phyloP scores from a whole-genome alignment of 73 alveolate species.

The Blepharisma stoltei region DNA sequence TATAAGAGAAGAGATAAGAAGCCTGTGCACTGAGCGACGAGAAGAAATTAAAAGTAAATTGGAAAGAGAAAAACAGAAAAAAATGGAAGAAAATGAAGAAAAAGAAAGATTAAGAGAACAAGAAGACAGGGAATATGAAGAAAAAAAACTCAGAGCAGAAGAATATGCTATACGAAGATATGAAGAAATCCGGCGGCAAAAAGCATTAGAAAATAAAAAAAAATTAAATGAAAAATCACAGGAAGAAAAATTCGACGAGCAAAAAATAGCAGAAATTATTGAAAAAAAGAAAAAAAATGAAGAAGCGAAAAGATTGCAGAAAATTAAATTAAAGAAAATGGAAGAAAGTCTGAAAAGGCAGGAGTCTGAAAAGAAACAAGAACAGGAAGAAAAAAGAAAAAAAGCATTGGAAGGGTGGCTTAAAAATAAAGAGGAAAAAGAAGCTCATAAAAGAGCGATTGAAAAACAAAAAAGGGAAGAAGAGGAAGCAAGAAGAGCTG shows the following conservation, averaged over 20 bases:
- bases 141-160: slow-evolving; percentile 10
- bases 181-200: slow-evolving; percentile 13
- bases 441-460: not conserved
- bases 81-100: slow-evolving; percentile 22
- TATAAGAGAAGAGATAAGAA: not conserved
- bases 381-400: slow-evolving; percentile 18
- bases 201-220: slow-evolving; percentile 16
- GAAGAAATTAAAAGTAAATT: slow-evolving; percentile 25
- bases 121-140: slow-evolving; percentile 24
- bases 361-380: slow-evolving; percentile 3
- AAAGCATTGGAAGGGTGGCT: slow-evolving; percentile 22
- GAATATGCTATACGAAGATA: slow-evolving; percentile 15
- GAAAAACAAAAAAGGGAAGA: slow-evolving; percentile 17
- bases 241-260: slow-evolving; percentile 16
- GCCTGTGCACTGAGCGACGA: not conserved
- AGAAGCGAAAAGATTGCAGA: slow-evolving; percentile 14
- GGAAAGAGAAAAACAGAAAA: slow-evolving; percentile 25
- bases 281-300: slow-evolving; percentile 26
- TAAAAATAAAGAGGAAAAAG: slow-evolving; percentile 12
- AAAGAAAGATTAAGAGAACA: not conserved
- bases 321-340: not conserved
- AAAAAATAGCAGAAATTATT: not conserved
- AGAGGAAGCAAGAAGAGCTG: slow-evolving; percentile 7
- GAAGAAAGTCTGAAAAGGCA: slow-evolving; percentile 8
- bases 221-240: not conserved